A percentile compares a stretch with the other conserved stretches of the same genome.
Evolutionary conservation across 1,284 basidiomycete genomes (phyloP).

Genomic region (Grifola frondosa): DNA sequence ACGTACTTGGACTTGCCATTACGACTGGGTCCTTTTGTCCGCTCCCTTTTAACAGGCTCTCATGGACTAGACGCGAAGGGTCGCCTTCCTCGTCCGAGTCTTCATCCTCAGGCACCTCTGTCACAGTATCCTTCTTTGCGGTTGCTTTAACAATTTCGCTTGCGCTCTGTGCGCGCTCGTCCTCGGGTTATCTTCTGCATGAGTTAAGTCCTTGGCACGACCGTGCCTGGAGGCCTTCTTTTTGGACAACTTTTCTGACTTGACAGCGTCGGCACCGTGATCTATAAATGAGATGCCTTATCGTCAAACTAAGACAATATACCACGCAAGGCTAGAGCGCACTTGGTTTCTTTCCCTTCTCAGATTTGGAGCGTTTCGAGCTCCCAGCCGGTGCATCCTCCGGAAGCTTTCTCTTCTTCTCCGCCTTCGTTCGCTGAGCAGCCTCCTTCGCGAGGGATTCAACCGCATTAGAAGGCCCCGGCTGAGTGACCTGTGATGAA

Average conservation of each 20-base stretch:
- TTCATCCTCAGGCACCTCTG: slow-evolving; percentile 8
- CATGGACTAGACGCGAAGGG: slow-evolving; percentile 45
- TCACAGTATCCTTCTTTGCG: slow-evolving; percentile 8
- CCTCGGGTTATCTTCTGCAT: background rate
- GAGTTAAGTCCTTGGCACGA: background rate
- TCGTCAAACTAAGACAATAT: background rate
- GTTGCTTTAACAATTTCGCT: slow-evolving; percentile 7
- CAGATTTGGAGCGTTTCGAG: slow-evolving; percentile 18
- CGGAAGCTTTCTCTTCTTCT: slow-evolving; percentile 26
- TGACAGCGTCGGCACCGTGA: background rate
- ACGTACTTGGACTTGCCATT: slow-evolving; percentile 41
- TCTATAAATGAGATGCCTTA: no score
- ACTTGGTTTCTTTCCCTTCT: slow-evolving; percentile 9
- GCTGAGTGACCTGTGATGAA: slow-evolving; percentile 4
- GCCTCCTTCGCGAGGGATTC: background rate
- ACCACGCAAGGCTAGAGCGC: background rate
- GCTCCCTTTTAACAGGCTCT: slow-evolving; percentile 32
- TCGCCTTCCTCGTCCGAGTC: slow-evolving; percentile 38
- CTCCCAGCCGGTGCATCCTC: slow-evolving; percentile 11
- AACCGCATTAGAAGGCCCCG: background rate
- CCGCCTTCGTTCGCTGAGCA: slow-evolving; percentile 2
- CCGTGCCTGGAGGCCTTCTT: no score
- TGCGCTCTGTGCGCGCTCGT: slow-evolving; percentile 4
- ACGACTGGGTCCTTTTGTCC: slow-evolving; percentile 17
- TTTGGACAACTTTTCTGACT: no score